Percentiles rank a stretch among this genome's conserved stretches.
These are phyloP conservation scores for Pseudopithomyces chartarum DNA, from an alignment of 2,329 filamentous ascomycete genomes.

Conservation along the genomic window DNA sequence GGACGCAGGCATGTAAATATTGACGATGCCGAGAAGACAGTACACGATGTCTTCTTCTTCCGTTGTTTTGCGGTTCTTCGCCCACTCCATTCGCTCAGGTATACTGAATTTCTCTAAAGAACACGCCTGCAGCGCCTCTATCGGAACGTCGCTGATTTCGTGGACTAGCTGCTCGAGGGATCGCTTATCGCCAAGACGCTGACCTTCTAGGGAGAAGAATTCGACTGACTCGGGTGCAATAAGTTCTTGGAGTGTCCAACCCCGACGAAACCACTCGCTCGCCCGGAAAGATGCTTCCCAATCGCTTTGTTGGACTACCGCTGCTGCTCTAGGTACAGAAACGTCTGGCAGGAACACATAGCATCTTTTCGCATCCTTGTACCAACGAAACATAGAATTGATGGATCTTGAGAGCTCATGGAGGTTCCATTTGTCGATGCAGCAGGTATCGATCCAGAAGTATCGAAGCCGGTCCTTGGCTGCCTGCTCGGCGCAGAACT, in stretches of 20 bases:
- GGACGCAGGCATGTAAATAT: conserved; percentile 10
- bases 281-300: conserved; percentile 19
- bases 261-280: conserved; percentile 19
- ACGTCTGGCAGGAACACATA: conserved; percentile 24
- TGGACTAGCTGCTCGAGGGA: conserved; percentile 17
- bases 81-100: conserved; percentile 25
- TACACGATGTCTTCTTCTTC: conserved; percentile 29
- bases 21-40: conserved; percentile 28
- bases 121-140: conserved; percentile 16
- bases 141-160: conserved; percentile 19
- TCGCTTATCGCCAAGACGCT: conserved; percentile 13
- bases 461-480: conserved; percentile 24
- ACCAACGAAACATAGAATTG: conserved; percentile 16
- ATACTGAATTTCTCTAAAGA: conserved; percentile 22
- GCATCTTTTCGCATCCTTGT: conserved; percentile 18
- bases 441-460: conserved; percentile 29
- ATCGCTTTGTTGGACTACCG: conserved; percentile 3
- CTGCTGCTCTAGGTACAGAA: conserved; percentile 7
- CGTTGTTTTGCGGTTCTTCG: conserved; percentile 22
- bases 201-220: conserved; percentile 17
- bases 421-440: conserved; percentile 23
- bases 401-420: conserved; percentile 15
- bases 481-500: conserved; percentile 24
- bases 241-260: conserved; percentile 16
- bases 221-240: conserved; percentile 15